Percentiles rank a stretch among this genome's conserved stretches.
Conservation (phyloP, 768 basidiomycete species). For the Boletales sp. region DNA sequence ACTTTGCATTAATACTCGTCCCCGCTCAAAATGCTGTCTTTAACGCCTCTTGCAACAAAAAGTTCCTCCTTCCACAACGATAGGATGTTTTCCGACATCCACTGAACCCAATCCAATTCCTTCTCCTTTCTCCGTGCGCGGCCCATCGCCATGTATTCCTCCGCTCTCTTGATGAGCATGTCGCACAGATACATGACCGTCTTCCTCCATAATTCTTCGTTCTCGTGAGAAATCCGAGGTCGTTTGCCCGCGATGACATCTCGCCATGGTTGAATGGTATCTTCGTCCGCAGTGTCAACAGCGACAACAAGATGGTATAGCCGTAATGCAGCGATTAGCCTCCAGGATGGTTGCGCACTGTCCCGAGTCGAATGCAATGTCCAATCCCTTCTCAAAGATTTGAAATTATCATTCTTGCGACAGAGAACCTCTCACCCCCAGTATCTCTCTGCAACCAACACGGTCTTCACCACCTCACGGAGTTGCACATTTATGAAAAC, state of each 20-base stretch:
- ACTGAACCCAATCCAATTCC: conserved; percentile 26
- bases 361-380: conserved; percentile 59
- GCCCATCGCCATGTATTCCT: conserved; percentile 10
- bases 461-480: conserved; percentile 46
- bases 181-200: conserved; percentile 40
- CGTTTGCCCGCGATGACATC: conserved; percentile 48
- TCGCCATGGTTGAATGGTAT: conserved; percentile 46
- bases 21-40: conserved; percentile 42
- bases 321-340: conserved; percentile 68
- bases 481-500: conserved; percentile 42
- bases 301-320: conserved; percentile 51
- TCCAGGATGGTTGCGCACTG: conserved; percentile 76
- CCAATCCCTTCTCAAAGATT: conserved; percentile 59
- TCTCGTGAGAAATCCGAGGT: conserved; percentile 44
- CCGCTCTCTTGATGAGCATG: conserved; percentile 33
- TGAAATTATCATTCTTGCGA: not conserved
- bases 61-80: conserved; percentile 61
- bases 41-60: conserved; percentile 47
- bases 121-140: not conserved
- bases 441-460: conserved; percentile 64
- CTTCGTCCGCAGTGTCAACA: conserved; percentile 21
- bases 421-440: conserved; percentile 63
- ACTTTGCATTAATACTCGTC: conserved; percentile 41
- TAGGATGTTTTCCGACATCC: conserved; percentile 39
- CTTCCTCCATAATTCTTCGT: conserved; percentile 46